Evolutionary conservation across 305 asterid genomes (phyloP).

Genomic region (Rubia peregrina): DNA sequence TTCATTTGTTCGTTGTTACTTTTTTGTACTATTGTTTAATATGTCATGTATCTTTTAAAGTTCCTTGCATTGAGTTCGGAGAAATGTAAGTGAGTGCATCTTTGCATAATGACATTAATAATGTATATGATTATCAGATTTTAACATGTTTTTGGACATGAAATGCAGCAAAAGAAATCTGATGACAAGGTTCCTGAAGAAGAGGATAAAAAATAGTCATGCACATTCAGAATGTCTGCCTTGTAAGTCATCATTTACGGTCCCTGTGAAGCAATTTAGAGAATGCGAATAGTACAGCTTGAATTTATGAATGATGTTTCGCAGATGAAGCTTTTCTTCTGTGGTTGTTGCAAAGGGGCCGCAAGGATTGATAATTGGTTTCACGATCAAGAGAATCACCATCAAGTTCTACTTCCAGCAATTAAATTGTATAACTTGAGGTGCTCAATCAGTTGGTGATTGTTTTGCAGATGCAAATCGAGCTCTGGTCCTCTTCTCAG

Average conservation of each 20-base stretch:
- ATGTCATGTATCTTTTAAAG: background rate
- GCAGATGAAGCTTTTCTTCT: constrained; percentile 16
- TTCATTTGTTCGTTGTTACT: too few relatives aligned
- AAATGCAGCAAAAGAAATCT: constrained; percentile 25
- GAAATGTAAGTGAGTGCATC: background rate
- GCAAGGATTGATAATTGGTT: background rate
- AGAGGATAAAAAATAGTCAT: constrained; percentile 37
- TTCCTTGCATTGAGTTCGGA: background rate
- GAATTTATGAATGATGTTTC: background rate
- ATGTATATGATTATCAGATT: background rate
- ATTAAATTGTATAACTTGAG: constrained; percentile 75
- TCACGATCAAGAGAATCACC: constrained; percentile 29
- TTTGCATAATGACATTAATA: background rate
- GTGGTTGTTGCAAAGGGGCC: background rate
- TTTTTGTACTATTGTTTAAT: background rate
- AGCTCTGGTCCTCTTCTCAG: constrained; percentile 98
- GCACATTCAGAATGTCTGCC: background rate
- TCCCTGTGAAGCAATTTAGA: background rate
- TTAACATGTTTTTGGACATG: background rate
- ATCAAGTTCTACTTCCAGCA: constrained; percentile 30
- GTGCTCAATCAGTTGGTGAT: constrained; percentile 66
- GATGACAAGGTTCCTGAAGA: too few relatives aligned
- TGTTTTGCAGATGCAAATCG: constrained; percentile 73
- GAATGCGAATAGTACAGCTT: background rate
- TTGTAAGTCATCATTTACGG: background rate